Evolutionary conservation across 495 filamentous ascomycete species (phyloP).

Genomic region (Penicillium cataractarum): DNA sequence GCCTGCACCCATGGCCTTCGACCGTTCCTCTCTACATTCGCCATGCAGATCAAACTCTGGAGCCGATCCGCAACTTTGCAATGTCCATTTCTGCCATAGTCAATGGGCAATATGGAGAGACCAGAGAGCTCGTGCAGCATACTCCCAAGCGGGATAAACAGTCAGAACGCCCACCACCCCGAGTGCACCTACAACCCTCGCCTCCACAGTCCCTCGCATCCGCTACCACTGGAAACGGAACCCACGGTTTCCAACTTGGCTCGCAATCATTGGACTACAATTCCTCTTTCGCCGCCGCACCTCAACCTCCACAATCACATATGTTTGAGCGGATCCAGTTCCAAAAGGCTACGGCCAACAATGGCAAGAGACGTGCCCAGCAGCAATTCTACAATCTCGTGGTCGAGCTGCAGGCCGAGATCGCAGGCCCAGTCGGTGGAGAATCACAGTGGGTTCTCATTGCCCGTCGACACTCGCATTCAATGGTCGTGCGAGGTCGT

Average conservation of each 20-base stretch:
- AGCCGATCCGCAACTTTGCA: constrained; percentile 66
- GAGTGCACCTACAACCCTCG: constrained; percentile 69
- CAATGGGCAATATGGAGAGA: constrained; percentile 74
- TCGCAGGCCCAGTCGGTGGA: constrained; percentile 45
- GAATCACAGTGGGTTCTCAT: constrained; percentile 70
- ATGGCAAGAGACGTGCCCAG: constrained; percentile 86
- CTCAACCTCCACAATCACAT: constrained; percentile 49
- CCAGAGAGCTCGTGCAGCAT: constrained; percentile 88
- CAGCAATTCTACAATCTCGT: constrained; percentile 95
- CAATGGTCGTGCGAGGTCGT: constrained; percentile 91
- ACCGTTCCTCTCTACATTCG: constrained; percentile 51
- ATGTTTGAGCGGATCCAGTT: constrained; percentile 96
- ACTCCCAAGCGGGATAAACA: constrained; percentile 96
- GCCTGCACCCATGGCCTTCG: constrained; percentile 56
- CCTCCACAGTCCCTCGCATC: constrained; percentile 53
- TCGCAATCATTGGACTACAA: constrained; percentile 50
- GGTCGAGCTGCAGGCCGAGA: constrained; percentile 84
- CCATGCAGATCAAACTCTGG: constrained; percentile 54
- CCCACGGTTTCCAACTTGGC: constrained; percentile 34
- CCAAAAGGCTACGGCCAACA: constrained; percentile 94
- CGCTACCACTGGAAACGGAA: constrained; percentile 28
- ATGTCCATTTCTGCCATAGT: constrained; percentile 88
- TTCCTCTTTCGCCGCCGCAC: constrained; percentile 34
- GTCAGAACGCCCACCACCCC: constrained; percentile 76
- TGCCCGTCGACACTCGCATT: constrained; percentile 75